These are phyloP conservation scores for Gossypium gossypioides DNA, from an alignment of 441 rosid species.

Conservation along the genomic window DNA sequence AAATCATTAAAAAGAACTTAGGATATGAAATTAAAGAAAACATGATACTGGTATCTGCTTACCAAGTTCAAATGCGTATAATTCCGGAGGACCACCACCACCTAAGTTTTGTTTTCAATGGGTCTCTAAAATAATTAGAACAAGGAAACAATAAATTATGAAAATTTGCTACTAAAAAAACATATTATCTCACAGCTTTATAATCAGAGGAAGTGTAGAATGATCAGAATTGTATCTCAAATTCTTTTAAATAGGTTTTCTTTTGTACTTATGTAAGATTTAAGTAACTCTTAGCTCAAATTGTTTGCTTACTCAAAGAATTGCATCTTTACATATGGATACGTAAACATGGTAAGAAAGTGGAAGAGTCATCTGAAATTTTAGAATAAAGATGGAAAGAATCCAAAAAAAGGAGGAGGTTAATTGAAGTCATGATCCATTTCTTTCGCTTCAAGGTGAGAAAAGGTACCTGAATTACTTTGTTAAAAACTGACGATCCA, in stretches of 20 bases:
- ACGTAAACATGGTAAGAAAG: not conserved
- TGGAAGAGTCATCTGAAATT: not conserved
- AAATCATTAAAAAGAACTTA: too few species aligned
- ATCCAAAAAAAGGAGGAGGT: not conserved
- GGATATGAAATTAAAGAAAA: too few species aligned
- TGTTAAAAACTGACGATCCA: too few species aligned
- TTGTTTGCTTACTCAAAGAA: not conserved
- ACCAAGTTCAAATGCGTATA: not conserved
- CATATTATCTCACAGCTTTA: not conserved
- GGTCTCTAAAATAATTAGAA: not conserved
- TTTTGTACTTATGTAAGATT: not conserved
- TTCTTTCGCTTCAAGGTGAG: too few species aligned
- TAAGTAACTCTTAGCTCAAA: not conserved
- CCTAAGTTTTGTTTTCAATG: not conserved
- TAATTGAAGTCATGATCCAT: too few species aligned
- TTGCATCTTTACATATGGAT: not conserved
- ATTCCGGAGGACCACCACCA: not conserved
- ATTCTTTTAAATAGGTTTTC: not conserved
- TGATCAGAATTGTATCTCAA: not conserved
- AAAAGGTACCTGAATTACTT: too few species aligned
- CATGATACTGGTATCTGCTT: not conserved
- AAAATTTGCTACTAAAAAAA: not conserved
- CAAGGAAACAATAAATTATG: not conserved
- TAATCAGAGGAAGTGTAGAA: not conserved
- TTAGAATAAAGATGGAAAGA: not conserved